Base-by-base conservation (phyloP, 2,329 filamentous ascomycete species). In the Fusarium multiceps region DNA sequence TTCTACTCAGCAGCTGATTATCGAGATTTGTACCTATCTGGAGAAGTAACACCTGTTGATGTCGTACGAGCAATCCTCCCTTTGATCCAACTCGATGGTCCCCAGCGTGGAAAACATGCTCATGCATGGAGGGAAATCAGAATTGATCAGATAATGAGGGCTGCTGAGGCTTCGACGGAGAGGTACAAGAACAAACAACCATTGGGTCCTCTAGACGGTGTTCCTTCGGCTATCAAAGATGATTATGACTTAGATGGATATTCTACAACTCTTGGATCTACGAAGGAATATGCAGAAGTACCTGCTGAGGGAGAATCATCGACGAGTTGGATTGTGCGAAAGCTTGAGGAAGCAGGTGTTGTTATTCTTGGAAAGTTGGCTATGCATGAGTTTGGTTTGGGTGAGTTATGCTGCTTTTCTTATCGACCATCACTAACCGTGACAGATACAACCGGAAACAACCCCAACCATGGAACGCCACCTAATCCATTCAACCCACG, bases 201-300 rank as follows among this genome's bases (percentile, higher is more conserved):
- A 0, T 78, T 92, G 6, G 87, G 90, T 0, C 83, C 87, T 1
- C 81, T 94, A 1, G 92, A 94, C 72, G 92, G 92, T 10, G 86
- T 94, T 0, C 92, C 92, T 0, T 87, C 93, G 7, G 90, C 88
- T 0, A 86, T 93, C 51, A 94, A 94, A 80, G 92, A 94, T 72
- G 91, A 94, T 76, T 88, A 92, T 51, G 89, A 93, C 75, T 80
- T 95, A 25, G 87, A 88, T n/a, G 92, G 92, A 2, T 94, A 95
- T 77, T 84, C 84, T 45, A 90, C 88, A 42, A 90, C 84, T 13
- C 82, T 92, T 43, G 90, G 90, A 10, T 89, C 88, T 12, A 82
- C 82, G 34, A 82, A 88, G 66, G 87, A 91, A 74, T 91, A 89
- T 73, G 88, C 85, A 2, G 80, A 83, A 10, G 75, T 81, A 14